Evolutionary conservation across 2,329 filamentous ascomycete genomes (phyloP).

Genomic region (Aspergillus sclerotialis): DNA sequence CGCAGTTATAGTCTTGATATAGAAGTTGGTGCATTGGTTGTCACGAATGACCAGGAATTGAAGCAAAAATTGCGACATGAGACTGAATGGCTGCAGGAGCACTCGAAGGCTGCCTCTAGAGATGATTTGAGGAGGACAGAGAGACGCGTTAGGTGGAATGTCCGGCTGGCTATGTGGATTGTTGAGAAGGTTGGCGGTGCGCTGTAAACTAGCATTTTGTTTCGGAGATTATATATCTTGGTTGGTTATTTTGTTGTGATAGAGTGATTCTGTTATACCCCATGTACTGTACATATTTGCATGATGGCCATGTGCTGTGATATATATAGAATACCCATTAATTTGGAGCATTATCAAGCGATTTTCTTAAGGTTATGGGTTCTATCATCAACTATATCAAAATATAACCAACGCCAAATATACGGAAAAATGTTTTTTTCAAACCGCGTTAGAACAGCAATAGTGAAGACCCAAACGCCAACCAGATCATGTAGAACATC

Average conservation of each 20-base stretch:
- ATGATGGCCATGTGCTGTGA: constrained; percentile 3
- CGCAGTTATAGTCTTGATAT: constrained; percentile 87
- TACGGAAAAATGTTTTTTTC: constrained; percentile 5
- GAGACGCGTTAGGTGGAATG: constrained; percentile 75
- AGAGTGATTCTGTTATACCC: constrained; percentile 9
- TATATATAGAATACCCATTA: constrained; percentile 1
- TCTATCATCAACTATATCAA: not conserved
- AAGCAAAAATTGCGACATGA: constrained; percentile 71
- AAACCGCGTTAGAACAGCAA: constrained; percentile 8
- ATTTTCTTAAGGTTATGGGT: not conserved
- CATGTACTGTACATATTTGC: constrained; percentile 6
- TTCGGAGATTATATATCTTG: constrained; percentile 3
- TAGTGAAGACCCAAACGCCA: constrained; percentile 14
- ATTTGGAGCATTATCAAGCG: no score
- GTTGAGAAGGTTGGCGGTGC: constrained; percentile 79
- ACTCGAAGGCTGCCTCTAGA: constrained; percentile 61
- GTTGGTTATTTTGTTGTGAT: constrained; percentile 2
- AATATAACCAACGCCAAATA: not conserved
- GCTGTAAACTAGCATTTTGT: constrained; percentile 46
- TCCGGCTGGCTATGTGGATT: constrained; percentile 89
- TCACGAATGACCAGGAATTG: constrained; percentile 68
- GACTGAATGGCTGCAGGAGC: constrained; percentile 69
- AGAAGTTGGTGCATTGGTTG: constrained; percentile 78
- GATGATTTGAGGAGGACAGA: constrained; percentile 78
- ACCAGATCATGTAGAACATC: constrained; percentile 13